These are phyloP conservation scores for Suhomyces vadensis DNA, from an alignment of 805 yeast species.

Conservation along the genomic window DNA sequence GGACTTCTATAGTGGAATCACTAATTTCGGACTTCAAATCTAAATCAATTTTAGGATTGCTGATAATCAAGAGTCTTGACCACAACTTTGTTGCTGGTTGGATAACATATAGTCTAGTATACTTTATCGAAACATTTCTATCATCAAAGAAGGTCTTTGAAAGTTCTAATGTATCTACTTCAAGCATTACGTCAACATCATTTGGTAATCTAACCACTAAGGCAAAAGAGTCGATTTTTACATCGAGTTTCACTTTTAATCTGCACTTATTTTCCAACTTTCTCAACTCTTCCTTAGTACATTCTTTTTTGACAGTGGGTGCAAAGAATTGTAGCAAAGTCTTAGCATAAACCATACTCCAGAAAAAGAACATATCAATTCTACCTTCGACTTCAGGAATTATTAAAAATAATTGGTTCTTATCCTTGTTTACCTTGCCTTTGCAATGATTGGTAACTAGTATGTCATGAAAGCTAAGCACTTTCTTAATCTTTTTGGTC, in stretches of 20 bases:
- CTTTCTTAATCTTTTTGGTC: slow-evolving; percentile 33
- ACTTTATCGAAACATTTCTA: slow-evolving; percentile 33
- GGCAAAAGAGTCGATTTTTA: slow-evolving; percentile 34
- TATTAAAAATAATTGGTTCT: slow-evolving; percentile 26
- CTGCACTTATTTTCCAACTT: slow-evolving; percentile 16
- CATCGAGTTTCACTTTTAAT: slow-evolving; percentile 31
- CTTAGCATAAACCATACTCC: slow-evolving; percentile 44
- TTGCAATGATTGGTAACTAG: slow-evolving; percentile 22
- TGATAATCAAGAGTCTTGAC: slow-evolving; percentile 39
- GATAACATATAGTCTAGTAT: slow-evolving; percentile 46
- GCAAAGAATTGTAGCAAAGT: slow-evolving; percentile 33
- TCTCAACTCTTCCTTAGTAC: slow-evolving; percentile 27
- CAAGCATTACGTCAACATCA: slow-evolving; percentile 48
- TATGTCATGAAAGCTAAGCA: slow-evolving; percentile 30
- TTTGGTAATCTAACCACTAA: slow-evolving; percentile 47
- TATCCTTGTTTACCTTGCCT: slow-evolving; percentile 19
- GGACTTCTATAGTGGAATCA: slow-evolving; percentile 20
- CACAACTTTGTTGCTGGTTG: slow-evolving; percentile 50
- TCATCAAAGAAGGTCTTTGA: slow-evolving; percentile 23
- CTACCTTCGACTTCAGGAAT: slow-evolving; percentile 42
- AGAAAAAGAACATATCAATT: slow-evolving; percentile 39
- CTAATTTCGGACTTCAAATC: slow-evolving; percentile 11
- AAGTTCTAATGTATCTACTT: slow-evolving; percentile 36
- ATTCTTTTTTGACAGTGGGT: slow-evolving; percentile 32
- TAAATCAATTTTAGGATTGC: slow-evolving; percentile 23